Conservation (phyloP, 176 grass and related monocot genomes). For the Triticum timopheevii region DNA sequence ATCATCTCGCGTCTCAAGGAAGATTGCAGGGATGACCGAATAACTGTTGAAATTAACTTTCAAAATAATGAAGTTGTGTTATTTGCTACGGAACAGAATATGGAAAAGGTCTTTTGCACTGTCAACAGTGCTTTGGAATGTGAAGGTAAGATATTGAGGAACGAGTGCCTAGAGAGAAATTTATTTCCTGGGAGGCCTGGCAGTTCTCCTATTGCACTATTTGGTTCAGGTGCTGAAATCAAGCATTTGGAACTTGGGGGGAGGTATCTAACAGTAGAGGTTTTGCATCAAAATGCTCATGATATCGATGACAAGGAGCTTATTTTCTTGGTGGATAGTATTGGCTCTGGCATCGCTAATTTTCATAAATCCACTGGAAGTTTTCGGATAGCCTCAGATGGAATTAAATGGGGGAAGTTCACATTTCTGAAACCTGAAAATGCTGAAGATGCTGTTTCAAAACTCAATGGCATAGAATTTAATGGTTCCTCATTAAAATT, state of each 20-base stretch:
- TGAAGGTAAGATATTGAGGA: slow-evolving; percentile 62
- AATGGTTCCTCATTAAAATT: slow-evolving; percentile 67
- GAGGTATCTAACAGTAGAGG: slow-evolving; percentile 69
- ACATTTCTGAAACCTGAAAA: slow-evolving; percentile 77
- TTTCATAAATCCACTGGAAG: slow-evolving; percentile 45
- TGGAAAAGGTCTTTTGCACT: slow-evolving; percentile 52
- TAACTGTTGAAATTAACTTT: slow-evolving; percentile 75
- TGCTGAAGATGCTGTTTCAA: slow-evolving; percentile 65
- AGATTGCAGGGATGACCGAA: slow-evolving; percentile 62
- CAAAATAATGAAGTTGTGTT: slow-evolving; percentile 52
- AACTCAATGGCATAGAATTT: slow-evolving; percentile 71
- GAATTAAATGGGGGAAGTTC: slow-evolving; percentile 74
- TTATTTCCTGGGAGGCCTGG: slow-evolving; percentile 53
- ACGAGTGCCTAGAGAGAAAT: slow-evolving; percentile 76
- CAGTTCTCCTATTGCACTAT: slow-evolving; percentile 54
- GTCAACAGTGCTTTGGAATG: slow-evolving; percentile 52
- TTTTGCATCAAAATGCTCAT: slow-evolving; percentile 69
- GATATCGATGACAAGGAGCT: slow-evolving; percentile 77
- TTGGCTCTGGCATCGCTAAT: slow-evolving; percentile 51
- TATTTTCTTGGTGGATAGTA: slow-evolving; percentile 59
- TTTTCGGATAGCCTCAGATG: slow-evolving; percentile 43
- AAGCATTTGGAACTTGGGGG: slow-evolving; percentile 95
- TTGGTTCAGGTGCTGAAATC: slow-evolving; percentile 93
- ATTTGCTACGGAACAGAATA: slow-evolving; percentile 63
- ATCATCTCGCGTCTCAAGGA: slow-evolving; percentile 54